These are phyloP conservation scores for Lupinus albus DNA, from an alignment of 306 rosid species.

Conservation along the genomic window DNA sequence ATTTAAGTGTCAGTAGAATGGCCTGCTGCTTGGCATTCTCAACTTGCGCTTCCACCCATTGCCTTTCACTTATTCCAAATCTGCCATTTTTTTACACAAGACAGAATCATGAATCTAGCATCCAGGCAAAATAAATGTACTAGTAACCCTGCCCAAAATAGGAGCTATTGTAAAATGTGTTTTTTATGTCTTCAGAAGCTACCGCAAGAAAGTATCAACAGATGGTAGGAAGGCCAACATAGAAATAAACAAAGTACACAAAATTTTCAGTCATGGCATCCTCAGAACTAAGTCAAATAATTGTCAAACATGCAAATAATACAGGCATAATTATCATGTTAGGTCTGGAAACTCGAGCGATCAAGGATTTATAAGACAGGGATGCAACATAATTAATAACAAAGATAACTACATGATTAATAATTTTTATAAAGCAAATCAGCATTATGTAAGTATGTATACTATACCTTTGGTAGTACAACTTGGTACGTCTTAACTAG, in stretches of 20 bases:
- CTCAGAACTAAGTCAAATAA: slow-evolving; percentile 22
- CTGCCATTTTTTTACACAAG: slow-evolving; percentile 50
- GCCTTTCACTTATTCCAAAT: slow-evolving; percentile 98
- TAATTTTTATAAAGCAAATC: neutral
- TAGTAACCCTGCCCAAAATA: neutral
- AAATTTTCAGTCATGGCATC: neutral
- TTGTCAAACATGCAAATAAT: neutral
- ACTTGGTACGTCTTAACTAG: slow-evolving; percentile 11
- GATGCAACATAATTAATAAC: neutral
- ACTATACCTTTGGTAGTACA: slow-evolving; percentile 1
- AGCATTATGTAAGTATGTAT: neutral
- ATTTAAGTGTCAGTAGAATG: slow-evolving; percentile 72
- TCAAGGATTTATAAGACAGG: slow-evolving; percentile 2
- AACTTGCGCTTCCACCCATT: slow-evolving; percentile 99
- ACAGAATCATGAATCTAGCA: slow-evolving; percentile 16
- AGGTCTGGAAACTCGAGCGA: neutral
- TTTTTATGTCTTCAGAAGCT: slow-evolving; percentile 17
- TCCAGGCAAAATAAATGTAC: slow-evolving; percentile 26
- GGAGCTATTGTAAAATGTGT: slow-evolving; percentile 1
- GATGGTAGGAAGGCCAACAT: neutral
- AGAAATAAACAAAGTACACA: slow-evolving; percentile 23
- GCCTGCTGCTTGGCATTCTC: slow-evolving; percentile 98
- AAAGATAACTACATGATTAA: neutral
- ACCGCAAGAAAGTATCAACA: slow-evolving; percentile 9
- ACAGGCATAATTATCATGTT: neutral